Evolutionary conservation across 2,329 filamentous ascomycete genomes (phyloP).

Genomic region (Fusarium austroafricanum): DNA sequence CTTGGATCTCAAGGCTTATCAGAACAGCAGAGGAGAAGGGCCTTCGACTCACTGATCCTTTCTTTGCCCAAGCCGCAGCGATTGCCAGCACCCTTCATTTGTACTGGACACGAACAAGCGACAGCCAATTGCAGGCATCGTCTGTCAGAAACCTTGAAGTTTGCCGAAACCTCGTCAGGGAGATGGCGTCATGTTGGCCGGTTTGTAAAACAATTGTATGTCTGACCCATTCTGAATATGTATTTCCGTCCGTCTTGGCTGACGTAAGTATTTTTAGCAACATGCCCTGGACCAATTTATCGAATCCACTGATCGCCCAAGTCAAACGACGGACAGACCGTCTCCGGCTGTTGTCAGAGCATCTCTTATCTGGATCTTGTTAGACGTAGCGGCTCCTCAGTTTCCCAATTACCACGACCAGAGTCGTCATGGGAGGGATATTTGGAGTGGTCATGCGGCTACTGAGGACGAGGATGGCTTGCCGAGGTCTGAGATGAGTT

Average conservation of each 20-base stretch:
- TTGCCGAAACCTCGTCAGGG: constrained; percentile 15
- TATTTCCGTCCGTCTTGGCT: background rate
- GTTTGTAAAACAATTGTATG: constrained; percentile 23
- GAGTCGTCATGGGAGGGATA: background rate
- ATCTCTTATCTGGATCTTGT: constrained; percentile 21
- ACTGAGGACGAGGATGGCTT: background rate
- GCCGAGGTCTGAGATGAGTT: background rate
- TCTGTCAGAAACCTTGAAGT: constrained; percentile 11
- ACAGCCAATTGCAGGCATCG: background rate
- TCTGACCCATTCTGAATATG: rapidly evolving
- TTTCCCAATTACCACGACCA: constrained; percentile 22
- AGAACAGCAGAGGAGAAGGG: constrained; percentile 15
- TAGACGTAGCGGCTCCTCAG: constrained; percentile 27
- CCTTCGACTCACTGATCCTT: constrained; percentile 16
- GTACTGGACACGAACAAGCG: constrained; percentile 14
- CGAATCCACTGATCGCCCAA: background rate
- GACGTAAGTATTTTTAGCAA: background rate
- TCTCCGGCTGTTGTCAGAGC: constrained; percentile 2
- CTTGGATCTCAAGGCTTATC: constrained; percentile 32
- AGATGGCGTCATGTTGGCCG: constrained; percentile 29
- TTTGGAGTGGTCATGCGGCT: background rate
- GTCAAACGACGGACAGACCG: rapidly evolving
- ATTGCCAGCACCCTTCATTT: constrained; percentile 23
- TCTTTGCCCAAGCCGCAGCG: constrained; percentile 28
- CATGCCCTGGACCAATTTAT: constrained; percentile 17